A percentile compares a stretch with the other conserved stretches of the same genome.
phyloP scores from a whole-genome alignment of 768 basidiomycete genomes.

The Paxillus ammoniavirescens region DNA sequence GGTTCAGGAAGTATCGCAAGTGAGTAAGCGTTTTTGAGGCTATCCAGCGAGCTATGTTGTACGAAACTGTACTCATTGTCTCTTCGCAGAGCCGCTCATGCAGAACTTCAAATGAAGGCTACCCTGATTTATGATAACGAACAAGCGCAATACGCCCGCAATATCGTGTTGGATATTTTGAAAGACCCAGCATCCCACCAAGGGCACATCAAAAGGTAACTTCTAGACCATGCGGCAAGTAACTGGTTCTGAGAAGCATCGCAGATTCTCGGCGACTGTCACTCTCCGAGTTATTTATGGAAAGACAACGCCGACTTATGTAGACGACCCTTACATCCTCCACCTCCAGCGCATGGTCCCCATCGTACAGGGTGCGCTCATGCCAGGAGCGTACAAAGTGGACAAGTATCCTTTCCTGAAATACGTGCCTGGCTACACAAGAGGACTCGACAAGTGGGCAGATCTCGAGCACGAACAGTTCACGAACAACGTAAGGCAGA shows the following conservation, averaged over 20 bases:
- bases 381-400: conserved; percentile 50
- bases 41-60: neutral
- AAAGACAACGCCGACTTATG: conserved; percentile 47
- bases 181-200: conserved; percentile 1
- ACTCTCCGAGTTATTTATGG: conserved; percentile 46
- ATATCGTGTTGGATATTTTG: conserved; percentile 10
- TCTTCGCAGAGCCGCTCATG: conserved; percentile 44
- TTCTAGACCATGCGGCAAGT: neutral
- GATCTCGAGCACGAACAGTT: conserved; percentile 42
- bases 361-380: conserved; percentile 25
- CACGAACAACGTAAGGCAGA: conserved; percentile 45
- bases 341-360: neutral
- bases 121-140: conserved; percentile 43
- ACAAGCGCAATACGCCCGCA: conserved; percentile 32
- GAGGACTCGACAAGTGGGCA: conserved; percentile 49
- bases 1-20: conserved; percentile 55
- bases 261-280: conserved; percentile 3
- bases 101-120: conserved; percentile 47
- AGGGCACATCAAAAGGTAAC: conserved; percentile 28
- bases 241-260: neutral
- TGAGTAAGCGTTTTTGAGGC: conserved; percentile 10
- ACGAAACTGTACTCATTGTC: neutral
- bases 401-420: conserved; percentile 47
- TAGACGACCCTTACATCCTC: neutral
- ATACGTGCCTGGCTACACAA: conserved; percentile 21